Conservation (phyloP, 2,329 filamentous ascomycete species). For the Venturia asperata region DNA sequence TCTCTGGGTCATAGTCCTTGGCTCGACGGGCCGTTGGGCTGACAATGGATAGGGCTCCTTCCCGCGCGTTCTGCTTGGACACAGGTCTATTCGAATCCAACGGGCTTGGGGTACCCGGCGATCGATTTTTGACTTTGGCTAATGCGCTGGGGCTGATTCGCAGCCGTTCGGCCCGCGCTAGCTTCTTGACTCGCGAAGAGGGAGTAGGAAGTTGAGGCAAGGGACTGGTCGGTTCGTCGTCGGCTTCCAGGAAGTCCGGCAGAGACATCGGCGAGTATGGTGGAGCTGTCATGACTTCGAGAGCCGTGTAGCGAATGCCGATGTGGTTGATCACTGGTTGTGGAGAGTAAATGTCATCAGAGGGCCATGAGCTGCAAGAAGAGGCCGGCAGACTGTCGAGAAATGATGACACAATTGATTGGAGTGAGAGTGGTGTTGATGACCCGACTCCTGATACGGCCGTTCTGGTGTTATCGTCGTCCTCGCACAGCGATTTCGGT, state of each 20-base stretch:
- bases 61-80: not conserved
- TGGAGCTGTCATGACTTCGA: not conserved
- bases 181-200: not conserved
- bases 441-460: not conserved
- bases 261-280: not conserved
- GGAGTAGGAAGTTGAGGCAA: not conserved
- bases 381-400: not conserved
- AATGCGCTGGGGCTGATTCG: not conserved
- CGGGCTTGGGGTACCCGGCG: not conserved
- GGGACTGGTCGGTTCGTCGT: not conserved
- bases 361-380: not conserved
- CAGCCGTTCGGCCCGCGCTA: not conserved
- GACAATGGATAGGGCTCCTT: not conserved
- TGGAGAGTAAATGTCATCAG: not conserved
- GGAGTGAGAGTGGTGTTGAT: constrained; percentile 1
- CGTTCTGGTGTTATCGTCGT: not conserved
- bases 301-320: not conserved
- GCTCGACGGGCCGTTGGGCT: not conserved
- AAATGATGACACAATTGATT: not conserved
- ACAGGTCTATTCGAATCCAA: not conserved
- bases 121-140: not conserved
- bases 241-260: not conserved
- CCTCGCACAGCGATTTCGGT: not conserved
- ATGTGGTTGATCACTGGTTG: not conserved
- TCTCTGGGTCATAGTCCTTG: not conserved